Percentiles rank a stretch among this genome's conserved stretches.
Conservation (phyloP, 2,329 filamentous ascomycete genomes). For the Aureobasidium sp. region DNA sequence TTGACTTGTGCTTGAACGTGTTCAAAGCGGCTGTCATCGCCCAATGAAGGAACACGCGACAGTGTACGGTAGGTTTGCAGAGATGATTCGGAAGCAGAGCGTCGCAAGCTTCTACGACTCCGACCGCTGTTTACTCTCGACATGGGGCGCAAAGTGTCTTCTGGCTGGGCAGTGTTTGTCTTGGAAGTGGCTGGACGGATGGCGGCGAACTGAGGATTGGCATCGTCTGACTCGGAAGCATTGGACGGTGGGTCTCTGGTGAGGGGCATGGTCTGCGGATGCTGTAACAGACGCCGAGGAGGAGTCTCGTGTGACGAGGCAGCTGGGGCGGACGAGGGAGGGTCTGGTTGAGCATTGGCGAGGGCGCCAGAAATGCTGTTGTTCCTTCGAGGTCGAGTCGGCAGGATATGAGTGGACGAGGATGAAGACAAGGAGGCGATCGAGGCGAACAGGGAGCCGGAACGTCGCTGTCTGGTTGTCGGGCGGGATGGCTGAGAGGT, state of each 20-base stretch:
- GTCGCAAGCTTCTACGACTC: constrained; percentile 38
- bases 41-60: constrained; percentile 73
- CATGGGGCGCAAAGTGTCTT: background rate
- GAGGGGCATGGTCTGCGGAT: background rate
- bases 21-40: constrained; percentile 74
- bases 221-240: background rate
- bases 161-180: background rate
- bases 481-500: constrained; percentile 14
- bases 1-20: constrained; percentile 81
- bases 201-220: background rate
- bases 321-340: background rate
- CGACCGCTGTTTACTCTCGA: constrained; percentile 10
- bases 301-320: background rate
- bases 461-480: constrained; percentile 14
- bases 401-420: background rate
- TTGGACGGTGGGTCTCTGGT: background rate
- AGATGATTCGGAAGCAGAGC: constrained; percentile 70
- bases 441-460: constrained; percentile 13
- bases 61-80: constrained; percentile 64
- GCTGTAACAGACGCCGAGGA: background rate
- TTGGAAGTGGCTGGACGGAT: background rate
- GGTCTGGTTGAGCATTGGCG: background rate
- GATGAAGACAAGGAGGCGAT: background rate
- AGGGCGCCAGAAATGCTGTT: background rate
- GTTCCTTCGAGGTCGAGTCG: background rate